These are phyloP conservation scores for Spiraea crenata DNA, from an alignment of 331 rosid genomes.

Conservation along the genomic window DNA sequence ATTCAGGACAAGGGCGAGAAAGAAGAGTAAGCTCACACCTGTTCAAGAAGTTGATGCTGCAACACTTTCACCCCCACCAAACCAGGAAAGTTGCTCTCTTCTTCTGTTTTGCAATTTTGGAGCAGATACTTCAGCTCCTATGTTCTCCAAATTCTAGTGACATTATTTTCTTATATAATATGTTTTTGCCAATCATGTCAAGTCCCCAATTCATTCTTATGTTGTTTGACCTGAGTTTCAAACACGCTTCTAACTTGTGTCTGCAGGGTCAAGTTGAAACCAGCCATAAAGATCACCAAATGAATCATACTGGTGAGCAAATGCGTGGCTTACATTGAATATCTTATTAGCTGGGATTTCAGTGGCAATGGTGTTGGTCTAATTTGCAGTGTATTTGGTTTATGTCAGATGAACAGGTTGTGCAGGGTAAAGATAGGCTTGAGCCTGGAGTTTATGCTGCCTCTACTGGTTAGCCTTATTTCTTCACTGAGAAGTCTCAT, in stretches of 20 bases:
- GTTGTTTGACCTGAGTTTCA: slow-evolving; percentile 9
- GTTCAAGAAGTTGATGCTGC: slow-evolving; percentile 25
- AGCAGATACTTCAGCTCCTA: background rate
- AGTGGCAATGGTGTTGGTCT: slow-evolving; percentile 9
- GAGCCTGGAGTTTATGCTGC: slow-evolving; percentile 16
- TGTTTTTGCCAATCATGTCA: background rate
- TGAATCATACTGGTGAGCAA: slow-evolving; percentile 23
- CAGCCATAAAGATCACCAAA: slow-evolving; percentile 23
- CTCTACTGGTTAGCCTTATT: slow-evolving; percentile 15
- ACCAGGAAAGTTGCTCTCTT: slow-evolving; percentile 23
- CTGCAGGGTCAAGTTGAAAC: slow-evolving; percentile 35
- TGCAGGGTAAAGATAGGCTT: slow-evolving; percentile 4
- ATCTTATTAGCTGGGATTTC: background rate
- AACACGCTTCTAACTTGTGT: slow-evolving; percentile 13
- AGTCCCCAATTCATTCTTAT: slow-evolving; percentile 1
- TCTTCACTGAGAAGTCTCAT: slow-evolving; percentile 9
- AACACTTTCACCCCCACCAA: slow-evolving; percentile 20
- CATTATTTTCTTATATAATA: background rate
- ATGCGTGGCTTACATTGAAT: background rate
- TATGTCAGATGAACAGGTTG: slow-evolving; percentile 17
- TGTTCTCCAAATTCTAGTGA: background rate
- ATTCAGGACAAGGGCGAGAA: slow-evolving; percentile 40
- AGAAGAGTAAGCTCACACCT: slow-evolving; percentile 36
- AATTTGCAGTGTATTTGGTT: background rate
- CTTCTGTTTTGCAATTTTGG: background rate